Base-by-base conservation (phyloP, 768 basidiomycete genomes). In the Pleurotus tuber-regium region DNA sequence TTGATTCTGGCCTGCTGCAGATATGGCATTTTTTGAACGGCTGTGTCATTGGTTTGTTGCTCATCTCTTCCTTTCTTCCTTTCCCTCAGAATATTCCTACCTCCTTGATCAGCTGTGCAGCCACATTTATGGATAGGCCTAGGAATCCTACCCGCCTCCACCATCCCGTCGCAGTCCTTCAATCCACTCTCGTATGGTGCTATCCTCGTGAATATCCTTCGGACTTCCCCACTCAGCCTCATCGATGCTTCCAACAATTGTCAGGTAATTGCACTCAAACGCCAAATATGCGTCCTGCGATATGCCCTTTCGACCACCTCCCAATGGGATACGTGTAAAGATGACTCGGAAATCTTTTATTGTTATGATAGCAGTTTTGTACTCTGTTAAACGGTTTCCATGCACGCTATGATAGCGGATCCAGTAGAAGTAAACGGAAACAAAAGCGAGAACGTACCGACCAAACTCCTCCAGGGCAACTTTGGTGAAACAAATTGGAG, bases 401-500 rank as follows among this genome's bases (percentile, higher is more conserved):
- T 63, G 52, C 12, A 31, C 16, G 26, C 62, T 70, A 43, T n/a
- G n/a, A 30, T 42, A 54, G 29, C 53, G 52, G 19, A 48, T 63
- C 9, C 52, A 23, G 5, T 54, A 23, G 21, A n/a, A 19, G 18
- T 7, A 10, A 16, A 14, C 12, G 11, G 4, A 24, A 40, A 28
- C 21, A 39, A 23, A 9, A 29, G 30, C 35, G 41, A 43, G 25
- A 51, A 16, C 33, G 24, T 30, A 66, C 73, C 66, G 49, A 73
- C 76, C 55, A 61, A 75, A 86, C 14, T 66, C 60, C 25, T 62
- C 59, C 11, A 82, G 64, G 1, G 85, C 84, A 4, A 77, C 69
- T 56, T 67, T 71, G 31, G 72, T 77, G 58, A 89, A 78, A 26
- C 78, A 78, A 3, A 82, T 72, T 3, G 82, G 76, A 14, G 87